Percentiles rank a stretch among this genome's conserved stretches.
These are phyloP conservation scores for Hevea brasiliensis DNA, from an alignment of 345 rosid genomes.

Conservation along the genomic window DNA sequence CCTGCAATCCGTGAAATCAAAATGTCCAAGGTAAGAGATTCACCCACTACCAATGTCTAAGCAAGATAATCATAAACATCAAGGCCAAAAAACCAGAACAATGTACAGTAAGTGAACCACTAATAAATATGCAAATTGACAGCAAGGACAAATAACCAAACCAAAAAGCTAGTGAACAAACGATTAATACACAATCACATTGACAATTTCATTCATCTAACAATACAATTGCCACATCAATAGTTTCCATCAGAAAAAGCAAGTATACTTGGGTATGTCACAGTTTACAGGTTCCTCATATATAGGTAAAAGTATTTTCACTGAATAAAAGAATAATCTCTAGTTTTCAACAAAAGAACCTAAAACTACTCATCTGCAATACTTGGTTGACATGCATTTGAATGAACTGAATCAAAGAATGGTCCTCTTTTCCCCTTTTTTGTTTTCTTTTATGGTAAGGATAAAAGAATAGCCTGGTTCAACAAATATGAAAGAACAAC, in stretches of 20 bases:
- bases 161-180: constrained; percentile 2
- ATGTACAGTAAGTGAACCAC: not conserved
- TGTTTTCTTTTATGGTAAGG: not conserved
- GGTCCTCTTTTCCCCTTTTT: not conserved
- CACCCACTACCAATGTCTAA: not conserved
- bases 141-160: not conserved
- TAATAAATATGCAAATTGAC: not conserved
- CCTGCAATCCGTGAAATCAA: constrained; percentile 34
- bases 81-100: not conserved
- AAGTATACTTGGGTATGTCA: too few relatives aligned
- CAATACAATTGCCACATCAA: not conserved
- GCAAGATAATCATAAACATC: not conserved
- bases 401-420: not conserved
- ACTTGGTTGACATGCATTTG: not conserved
- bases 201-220: not conserved
- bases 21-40: constrained; percentile 1
- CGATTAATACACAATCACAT: not conserved
- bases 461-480: not conserved
- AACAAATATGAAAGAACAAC: not conserved
- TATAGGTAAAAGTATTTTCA: too few relatives aligned
- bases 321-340: not conserved
- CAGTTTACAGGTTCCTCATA: too few relatives aligned
- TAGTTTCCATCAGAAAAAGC: not conserved
- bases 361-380: not conserved
- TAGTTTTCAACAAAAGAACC: not conserved